Base-by-base conservation (phyloP, 176 grass and related monocot species). In the Triticum turgidum region DNA sequence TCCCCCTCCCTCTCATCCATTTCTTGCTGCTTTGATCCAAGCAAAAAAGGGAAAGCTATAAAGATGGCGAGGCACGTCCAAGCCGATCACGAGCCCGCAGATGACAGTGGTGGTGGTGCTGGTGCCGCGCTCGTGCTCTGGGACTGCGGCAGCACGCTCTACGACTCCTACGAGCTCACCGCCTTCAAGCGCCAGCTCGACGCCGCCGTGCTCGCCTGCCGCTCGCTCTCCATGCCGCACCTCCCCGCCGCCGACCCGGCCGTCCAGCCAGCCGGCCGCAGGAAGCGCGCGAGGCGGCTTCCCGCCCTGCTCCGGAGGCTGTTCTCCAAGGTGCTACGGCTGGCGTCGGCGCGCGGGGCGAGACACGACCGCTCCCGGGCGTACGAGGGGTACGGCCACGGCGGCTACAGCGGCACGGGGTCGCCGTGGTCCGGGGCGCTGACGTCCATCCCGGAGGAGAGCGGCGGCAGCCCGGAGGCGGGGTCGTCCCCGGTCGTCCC, bases 201-300 rank as follows among this genome's bases (percentile, higher is more conserved):
- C 73, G 74, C 84, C 56, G 56, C 84, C 44, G 79, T 83, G 83
- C 78, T 82, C 37, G 49, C 49, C 77, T 32, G 69, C 29, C 72
- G 84, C 10, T 90, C 84, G 21, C 56, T 90, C 52, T 90, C 88
- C 79, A 90, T 90, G 88, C 84, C 88, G 79, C 84, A 83, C 88
- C 75, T 80, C 0, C 7, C 51, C 32, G 37, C 8, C 0, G 0
- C 71, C 13, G 0, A 10, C 82, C 4, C 49, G 1, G 64, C 5
- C 27, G 25, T 9, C 3, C 5, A 44, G 63, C 51, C 71, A 6
- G 71, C 70, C 30, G 4, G 38, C 25, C 15, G 42, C 3, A 65
- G 35, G 5, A 66, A 29, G 2, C 2, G 82, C 24, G 37, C n/a
- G 69, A 59, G 74, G 42, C 32, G 85, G 67, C 66, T 87, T 0